Evolutionary conservation across 2,329 filamentous ascomycete species (phyloP).

Genomic region (Xylariaceae sp.): DNA sequence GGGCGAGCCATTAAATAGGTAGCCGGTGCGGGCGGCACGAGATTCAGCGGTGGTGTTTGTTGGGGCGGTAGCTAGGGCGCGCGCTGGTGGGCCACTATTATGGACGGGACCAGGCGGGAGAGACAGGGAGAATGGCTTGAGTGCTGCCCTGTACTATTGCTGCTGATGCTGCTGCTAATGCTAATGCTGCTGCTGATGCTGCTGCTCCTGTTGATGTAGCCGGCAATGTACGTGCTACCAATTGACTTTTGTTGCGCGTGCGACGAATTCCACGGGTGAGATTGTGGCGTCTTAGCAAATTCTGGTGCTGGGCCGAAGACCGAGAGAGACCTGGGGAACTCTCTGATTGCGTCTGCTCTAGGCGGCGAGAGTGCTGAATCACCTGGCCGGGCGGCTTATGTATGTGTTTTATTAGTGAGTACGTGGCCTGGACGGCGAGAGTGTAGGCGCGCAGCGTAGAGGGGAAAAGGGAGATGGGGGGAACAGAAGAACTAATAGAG

Average conservation of each 20-base stretch:
- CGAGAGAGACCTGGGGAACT: background rate
- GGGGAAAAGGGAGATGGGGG: slow-evolving; percentile 9
- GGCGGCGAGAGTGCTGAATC: slow-evolving; percentile 9
- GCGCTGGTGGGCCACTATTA: slow-evolving; percentile 13
- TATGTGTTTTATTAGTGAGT: slow-evolving; percentile 5
- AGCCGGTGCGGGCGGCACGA: background rate
- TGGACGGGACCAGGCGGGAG: background rate
- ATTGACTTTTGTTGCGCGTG: background rate
- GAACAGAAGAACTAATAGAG: slow-evolving; percentile 24
- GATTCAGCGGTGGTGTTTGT: background rate
- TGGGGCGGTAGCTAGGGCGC: background rate
- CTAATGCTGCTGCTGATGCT: background rate
- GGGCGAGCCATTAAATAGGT: slow-evolving; percentile 35
- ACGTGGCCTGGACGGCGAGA: slow-evolving; percentile 10
- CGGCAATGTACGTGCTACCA: background rate
- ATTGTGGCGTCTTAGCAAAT: slow-evolving; percentile 20
- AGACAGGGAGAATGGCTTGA: too few species aligned
- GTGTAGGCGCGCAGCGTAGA: background rate
- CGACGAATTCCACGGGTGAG: slow-evolving; percentile 14
- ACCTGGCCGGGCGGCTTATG: background rate
- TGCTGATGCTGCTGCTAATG: background rate
- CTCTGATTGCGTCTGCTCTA: background rate
- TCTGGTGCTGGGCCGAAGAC: slow-evolving; percentile 10
- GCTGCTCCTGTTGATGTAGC: too few species aligned
- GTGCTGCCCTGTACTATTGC: background rate